Evolutionary conservation across 495 filamentous ascomycete genomes (phyloP), one percentile per base, ranked within the genome.

Genomic region (Neurospora hispaniola): DNA sequence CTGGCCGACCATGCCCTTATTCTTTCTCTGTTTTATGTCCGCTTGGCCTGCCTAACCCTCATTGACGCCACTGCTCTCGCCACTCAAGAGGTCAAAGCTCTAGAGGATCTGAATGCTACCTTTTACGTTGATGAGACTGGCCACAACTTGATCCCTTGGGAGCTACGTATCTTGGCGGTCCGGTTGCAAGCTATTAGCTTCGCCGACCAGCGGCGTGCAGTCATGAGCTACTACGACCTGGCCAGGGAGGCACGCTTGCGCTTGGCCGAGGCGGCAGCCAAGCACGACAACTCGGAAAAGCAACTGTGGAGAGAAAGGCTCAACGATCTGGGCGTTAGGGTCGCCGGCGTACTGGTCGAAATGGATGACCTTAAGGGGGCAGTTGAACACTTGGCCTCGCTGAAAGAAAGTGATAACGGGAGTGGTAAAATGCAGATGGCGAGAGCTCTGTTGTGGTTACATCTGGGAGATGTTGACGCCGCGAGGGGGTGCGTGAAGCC

Each of bases 361-460:
- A 97, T 97, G 93, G 93, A 93, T 8, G 94, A 98, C 79, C 77
- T 95, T 3, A 88, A 89, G 70, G 91, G 90, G 9, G 96, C 94
- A 3, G 86, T 80, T n/a, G 80, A 89, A 66, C 91, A 93, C 75
- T 82, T 99, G 1, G 82, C 78, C 9, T 82, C 81, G 10, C 69
- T 90, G 27, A 75, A 75, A 1, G 78, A 80, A 18, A 74, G 76
- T 14, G 76, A 71, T 1, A 73, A 80, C 31, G 27, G 54, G 20
- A 41, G 42, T 10, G 78, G 86, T 23, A 79, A 78, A 66, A 75
- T 81, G 27, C 79, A 79, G 16, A 79, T 83, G 42, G 80, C 80
- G 76, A 80, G 88, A 75, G 89, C 90, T 20, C 84, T 98, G 74
- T 79, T 97, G 40, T 91, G 89, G 78, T 79, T 97, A 70, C 84